These are phyloP conservation scores for Lumnitzera racemosa DNA, from an alignment of 345 rosid species.

Conservation along the genomic window DNA sequence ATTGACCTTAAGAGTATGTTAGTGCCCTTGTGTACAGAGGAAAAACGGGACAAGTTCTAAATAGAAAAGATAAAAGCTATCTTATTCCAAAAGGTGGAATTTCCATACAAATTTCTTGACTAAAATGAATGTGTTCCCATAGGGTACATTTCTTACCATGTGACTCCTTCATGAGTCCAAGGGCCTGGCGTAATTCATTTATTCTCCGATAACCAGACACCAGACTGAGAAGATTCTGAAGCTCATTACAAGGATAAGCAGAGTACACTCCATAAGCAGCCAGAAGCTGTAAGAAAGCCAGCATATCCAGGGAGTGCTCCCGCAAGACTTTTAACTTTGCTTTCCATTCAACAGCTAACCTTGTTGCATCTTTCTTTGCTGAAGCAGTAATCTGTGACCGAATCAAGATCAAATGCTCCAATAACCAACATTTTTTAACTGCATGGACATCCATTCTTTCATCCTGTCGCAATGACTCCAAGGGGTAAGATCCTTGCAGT, in stretches of 20 bases:
- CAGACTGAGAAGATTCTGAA: constrained; percentile 16
- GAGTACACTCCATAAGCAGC: constrained; percentile 27
- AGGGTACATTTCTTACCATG: constrained; percentile 7
- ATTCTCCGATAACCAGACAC: constrained; percentile 14
- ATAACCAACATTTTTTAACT: constrained; percentile 28
- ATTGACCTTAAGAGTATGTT: no score
- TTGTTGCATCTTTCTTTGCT: constrained; percentile 25
- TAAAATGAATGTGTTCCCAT: no score
- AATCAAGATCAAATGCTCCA: constrained; percentile 30
- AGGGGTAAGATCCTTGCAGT: constrained; percentile 27
- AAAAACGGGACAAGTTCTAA: no score
- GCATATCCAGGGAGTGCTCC: constrained; percentile 23
- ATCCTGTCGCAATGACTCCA: constrained; percentile 11
- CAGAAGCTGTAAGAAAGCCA: constrained; percentile 28
- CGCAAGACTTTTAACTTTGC: constrained; percentile 14
- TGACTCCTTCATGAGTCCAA: constrained; percentile 17
- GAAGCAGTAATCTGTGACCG: constrained; percentile 15
- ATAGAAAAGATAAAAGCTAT: no score
- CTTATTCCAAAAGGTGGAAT: no score
- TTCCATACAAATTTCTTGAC: no score
- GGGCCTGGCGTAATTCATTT: constrained; percentile 17
- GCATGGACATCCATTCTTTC: constrained; percentile 13
- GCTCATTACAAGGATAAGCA: constrained; percentile 18
- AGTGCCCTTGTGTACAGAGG: no score
- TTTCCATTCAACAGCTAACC: constrained; percentile 30